Evolutionary conservation across 2,329 filamentous ascomycete genomes (phyloP), one percentile per base, ranked within the genome.

Genomic region (Neofusicoccum kwambonambiense): DNA sequence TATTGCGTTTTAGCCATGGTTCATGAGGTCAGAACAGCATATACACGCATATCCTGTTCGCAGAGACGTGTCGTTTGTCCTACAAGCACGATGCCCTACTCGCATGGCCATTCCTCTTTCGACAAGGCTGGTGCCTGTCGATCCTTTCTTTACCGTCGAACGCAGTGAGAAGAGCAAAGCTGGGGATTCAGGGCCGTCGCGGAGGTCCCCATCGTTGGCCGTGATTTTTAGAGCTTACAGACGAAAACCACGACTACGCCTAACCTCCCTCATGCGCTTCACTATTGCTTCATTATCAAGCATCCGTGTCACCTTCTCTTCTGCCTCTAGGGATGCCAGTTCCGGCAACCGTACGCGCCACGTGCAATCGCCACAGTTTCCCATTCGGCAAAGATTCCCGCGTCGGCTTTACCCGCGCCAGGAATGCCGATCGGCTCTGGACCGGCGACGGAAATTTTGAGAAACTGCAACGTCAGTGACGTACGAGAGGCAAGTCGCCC

Each of bases 291-390:
- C 27, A 31, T 1, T 4, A 11, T 12, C 37, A 39, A 39, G 13
- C 37, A 11, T 39, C 37, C 37, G 37, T 11, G 11, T 2, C 4
- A 39, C 37, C 37, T 39, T 39, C 37, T 39, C 9, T 39, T 39
- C 37, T 15, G 37, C 37, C 8, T 31, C 27, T 31, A 7, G 27
- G 27, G 27, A 22, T 35, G 17, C 51, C 51, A 45, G 34, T 35
- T 45, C 54, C 41, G 27, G 54, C 39, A 45, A 19, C 34, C 37
- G 17, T 35, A n/a, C 7, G 22, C 13, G 39, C 41, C 54, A 58
- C 56, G 56, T 47, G 41, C 56, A 47, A 60, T 60, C 56, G 56
- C 56, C 27, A 49, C 31, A 60, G 41, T 60, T 49, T 47, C 56
- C 54, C 41, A 13, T 45, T 45, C 41, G 56, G 56, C 42, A 37